Base-by-base conservation (phyloP, 495 filamentous ascomycete species). In the Oleoguttula mirabilis region DNA sequence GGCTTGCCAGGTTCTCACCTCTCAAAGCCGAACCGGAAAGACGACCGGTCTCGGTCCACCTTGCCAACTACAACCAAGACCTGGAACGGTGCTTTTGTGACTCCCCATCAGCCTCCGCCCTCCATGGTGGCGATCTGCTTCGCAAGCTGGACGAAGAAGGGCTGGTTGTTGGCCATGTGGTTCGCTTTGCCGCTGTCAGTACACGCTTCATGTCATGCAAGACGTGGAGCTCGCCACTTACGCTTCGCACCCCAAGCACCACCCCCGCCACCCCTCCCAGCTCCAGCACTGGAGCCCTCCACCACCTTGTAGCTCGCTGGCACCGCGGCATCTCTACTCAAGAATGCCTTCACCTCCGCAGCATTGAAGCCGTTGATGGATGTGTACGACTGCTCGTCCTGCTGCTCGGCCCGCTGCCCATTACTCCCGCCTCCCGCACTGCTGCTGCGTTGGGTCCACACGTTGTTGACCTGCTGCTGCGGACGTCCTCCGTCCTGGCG, bases 81-180 rank as follows among this genome's bases (percentile, higher is more conserved):
- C n/a, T n/a, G n/a, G n/a, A n/a, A n/a, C n/a, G n/a, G n/a, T n/a
- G n/a, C n/a, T n/a, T n/a, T n/a, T n/a, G n/a, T n/a, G n/a, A n/a
- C n/a, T n/a, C n/a, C 25, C n/a, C 25, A n/a, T 45, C 36, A 51
- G 0, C 47, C 47, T 6, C 47, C 41, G 12, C 47, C 42, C 19
- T 52, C 48, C 7, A 52, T 6, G n/a, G 37, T 43, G 15, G 48
- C 38, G 16, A 47, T 34, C 34, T 52, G 43, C 48, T 52, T 52
- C 21, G 43, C 44, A 7, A 52, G 44, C 20, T 52, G 48, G 3
- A 33, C 38, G 25, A 47, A 47, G 44, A 52, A 52, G 8, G 43
- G 37, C 21, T 52, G 48, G 12, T 37, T 37, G 25, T 43, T 52
- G 2, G 48, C 48, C 43, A 47, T 52, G n/a, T 45, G 41, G 17